Conservation (phyloP, 345 rosid species). For the Corchorus olitorius region DNA sequence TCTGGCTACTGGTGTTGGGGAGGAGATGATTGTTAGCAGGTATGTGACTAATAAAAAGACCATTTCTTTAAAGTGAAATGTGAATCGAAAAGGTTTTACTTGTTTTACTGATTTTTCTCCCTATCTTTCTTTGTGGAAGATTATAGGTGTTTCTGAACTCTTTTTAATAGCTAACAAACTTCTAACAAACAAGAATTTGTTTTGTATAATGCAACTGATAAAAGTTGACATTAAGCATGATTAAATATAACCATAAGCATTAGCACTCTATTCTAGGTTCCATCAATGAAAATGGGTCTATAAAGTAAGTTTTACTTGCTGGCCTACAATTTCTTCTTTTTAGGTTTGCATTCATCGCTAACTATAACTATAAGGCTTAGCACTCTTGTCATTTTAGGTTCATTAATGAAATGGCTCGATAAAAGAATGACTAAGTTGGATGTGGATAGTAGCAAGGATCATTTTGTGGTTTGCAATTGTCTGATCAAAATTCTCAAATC, state of each 20-base stretch:
- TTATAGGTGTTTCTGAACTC: too few relatives aligned
- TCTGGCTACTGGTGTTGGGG: slow-evolving; percentile 92
- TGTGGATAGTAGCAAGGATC: neutral
- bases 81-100: neutral
- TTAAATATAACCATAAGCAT: too few relatives aligned
- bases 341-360: neutral
- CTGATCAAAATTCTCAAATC: neutral
- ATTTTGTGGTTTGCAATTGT: neutral
- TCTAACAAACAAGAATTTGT: too few relatives aligned
- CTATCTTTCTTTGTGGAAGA: too few relatives aligned
- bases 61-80: neutral
- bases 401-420: slow-evolving; percentile 8
- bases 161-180: too few relatives aligned
- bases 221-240: too few relatives aligned
- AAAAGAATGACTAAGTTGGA: neutral
- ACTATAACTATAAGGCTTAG: neutral
- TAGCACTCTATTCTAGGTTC: too few relatives aligned
- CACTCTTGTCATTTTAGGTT: neutral
- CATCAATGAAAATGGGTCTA: too few relatives aligned
- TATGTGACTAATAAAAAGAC: slow-evolving; percentile 18
- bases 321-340: too few relatives aligned
- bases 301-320: too few relatives aligned
- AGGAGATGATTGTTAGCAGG: slow-evolving; percentile 94
- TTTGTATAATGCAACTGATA: too few relatives aligned
- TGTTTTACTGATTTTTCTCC: too few relatives aligned